Evolutionary conservation across 2,329 filamentous ascomycete genomes (phyloP).

Genomic region (Claviceps digitariae): DNA sequence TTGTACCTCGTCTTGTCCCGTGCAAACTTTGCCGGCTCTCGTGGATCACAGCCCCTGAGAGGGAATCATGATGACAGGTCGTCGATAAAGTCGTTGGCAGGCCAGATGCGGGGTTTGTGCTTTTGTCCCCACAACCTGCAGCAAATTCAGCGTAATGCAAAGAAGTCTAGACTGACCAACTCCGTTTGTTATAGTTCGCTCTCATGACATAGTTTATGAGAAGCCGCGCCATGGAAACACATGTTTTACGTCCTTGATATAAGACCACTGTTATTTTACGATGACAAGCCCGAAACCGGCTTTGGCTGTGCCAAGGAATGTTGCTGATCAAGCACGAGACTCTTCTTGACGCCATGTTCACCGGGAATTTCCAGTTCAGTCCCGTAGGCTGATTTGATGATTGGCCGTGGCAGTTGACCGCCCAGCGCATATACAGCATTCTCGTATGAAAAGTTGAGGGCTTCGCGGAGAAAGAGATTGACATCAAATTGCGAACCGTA

Average conservation of each 20-base stretch:
- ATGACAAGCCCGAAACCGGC: neutral
- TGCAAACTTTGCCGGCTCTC: too few relatives aligned
- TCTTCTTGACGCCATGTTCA: neutral
- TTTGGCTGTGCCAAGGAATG: neutral
- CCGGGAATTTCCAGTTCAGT: conserved; percentile 4
- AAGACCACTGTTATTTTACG: too few relatives aligned
- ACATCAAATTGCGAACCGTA: conserved; percentile 13
- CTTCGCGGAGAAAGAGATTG: conserved; percentile 15
- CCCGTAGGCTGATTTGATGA: conserved; percentile 13
- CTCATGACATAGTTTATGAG: too few relatives aligned
- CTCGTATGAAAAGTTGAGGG: conserved; percentile 16
- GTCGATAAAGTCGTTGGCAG: neutral
- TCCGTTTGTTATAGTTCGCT: too few relatives aligned
- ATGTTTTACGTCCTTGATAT: too few relatives aligned
- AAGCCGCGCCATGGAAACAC: too few relatives aligned
- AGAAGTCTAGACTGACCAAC: too few relatives aligned
- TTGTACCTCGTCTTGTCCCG: too few relatives aligned
- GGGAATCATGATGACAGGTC: neutral
- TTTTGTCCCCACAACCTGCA: neutral
- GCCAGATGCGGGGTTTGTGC: neutral
- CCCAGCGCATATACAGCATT: conserved; percentile 16
- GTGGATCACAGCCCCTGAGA: too few relatives aligned
- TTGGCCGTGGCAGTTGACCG: conserved; percentile 19
- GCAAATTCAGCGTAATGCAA: too few relatives aligned
- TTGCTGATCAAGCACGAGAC: neutral